phyloP scores from a whole-genome alignment of 176 grass and related monocot species.

The Avena sativa region DNA sequence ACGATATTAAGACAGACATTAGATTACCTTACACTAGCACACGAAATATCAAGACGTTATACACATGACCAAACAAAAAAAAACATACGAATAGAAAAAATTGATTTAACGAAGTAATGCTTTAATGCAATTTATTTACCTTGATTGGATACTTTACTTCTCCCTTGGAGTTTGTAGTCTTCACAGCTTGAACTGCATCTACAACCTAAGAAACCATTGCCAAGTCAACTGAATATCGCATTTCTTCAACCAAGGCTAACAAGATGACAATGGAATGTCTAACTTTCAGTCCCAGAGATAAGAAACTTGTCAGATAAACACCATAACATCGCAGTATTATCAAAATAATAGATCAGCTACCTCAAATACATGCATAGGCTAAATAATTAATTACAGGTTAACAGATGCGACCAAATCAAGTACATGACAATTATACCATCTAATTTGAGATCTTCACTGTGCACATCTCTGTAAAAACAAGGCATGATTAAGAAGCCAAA shows the following conservation, averaged over 20 bases:
- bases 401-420: conserved; percentile 7
- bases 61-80: conserved; percentile 7
- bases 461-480: neutral
- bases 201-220: conserved; percentile 68
- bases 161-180: conserved; percentile 83
- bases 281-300: neutral
- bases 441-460: neutral
- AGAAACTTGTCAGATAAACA: neutral
- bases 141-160: conserved; percentile 98
- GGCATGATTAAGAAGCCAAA: conserved; percentile 16
- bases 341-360: neutral
- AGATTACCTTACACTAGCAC: neutral
- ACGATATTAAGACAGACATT: neutral
- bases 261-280: neutral
- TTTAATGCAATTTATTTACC: conserved; percentile 48
- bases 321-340: neutral
- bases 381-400: neutral
- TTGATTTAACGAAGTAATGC: neutral
- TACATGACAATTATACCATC: neutral
- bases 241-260: neutral
- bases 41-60: neutral
- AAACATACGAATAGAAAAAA: neutral
- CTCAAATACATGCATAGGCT: neutral
- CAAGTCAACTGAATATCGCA: neutral
- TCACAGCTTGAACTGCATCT: conserved; percentile 92